Percentiles rank a stretch among this genome's conserved stretches.
Evolutionary conservation across 192 early-diverging fungal species (phyloP).

Genomic region (Coemansia sp.): DNA sequence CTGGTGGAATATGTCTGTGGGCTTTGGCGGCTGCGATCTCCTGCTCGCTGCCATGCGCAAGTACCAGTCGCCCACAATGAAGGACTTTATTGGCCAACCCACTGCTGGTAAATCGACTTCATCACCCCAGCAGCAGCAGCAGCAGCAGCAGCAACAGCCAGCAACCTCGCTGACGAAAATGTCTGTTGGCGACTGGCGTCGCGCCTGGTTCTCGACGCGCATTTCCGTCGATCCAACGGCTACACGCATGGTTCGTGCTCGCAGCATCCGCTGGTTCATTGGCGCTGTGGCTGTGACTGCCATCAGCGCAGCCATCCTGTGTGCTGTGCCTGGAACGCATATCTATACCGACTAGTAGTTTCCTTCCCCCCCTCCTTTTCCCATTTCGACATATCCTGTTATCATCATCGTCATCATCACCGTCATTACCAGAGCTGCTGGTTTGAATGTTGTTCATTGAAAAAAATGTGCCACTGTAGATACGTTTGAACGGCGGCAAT

Average conservation of each 20-base stretch:
- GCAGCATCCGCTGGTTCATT: conserved; percentile 53
- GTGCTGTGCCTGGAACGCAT: conserved; percentile 48
- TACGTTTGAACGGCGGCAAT: too few species aligned
- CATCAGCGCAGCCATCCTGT: conserved; percentile 44
- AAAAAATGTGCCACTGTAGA: too few species aligned
- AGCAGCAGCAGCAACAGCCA: neutral
- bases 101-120: neutral
- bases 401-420: too few species aligned
- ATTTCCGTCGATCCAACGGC: conserved; percentile 50
- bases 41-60: conserved; percentile 48
- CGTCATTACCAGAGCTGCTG: too few species aligned
- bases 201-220: conserved; percentile 47
- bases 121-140: too few species aligned
- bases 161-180: conserved; percentile 6
- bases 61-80: conserved; percentile 48
- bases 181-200: conserved; percentile 33
- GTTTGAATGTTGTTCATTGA: neutral
- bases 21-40: conserved; percentile 52
- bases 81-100: conserved; percentile 13
- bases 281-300: conserved; percentile 48
- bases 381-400: neutral
- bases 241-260: conserved; percentile 44
- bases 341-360: conserved; percentile 37
- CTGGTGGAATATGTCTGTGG: conserved; percentile 55
- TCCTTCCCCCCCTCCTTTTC: neutral